Conservation (phyloP, 2,329 filamentous ascomycete species). For the Fusarium duplospermum region DNA sequence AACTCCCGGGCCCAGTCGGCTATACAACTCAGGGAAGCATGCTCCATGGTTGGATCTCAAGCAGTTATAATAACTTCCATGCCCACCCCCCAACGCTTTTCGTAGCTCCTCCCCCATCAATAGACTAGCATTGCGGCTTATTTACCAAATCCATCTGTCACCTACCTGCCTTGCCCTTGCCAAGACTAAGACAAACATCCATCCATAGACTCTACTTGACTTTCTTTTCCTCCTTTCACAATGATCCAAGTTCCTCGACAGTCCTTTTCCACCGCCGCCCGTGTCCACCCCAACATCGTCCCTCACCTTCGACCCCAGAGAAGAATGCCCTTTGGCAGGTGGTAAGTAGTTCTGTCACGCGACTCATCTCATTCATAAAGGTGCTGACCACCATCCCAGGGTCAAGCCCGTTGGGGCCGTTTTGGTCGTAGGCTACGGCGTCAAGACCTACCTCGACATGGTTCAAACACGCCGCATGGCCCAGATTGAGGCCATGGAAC, state of each 20-base stretch:
- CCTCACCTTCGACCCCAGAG: conserved; percentile 42
- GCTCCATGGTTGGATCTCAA: not conserved
- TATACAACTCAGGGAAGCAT: not conserved
- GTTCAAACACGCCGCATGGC: conserved; percentile 43
- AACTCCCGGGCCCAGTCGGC: conserved; percentile 11
- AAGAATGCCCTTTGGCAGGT: conserved; percentile 40
- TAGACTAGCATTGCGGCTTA: conserved; percentile 35
- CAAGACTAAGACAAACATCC: conserved; percentile 19
- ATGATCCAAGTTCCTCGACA: conserved; percentile 43
- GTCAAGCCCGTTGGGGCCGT: conserved; percentile 48
- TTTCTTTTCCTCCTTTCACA: conserved; percentile 26
- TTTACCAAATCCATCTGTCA: conserved; percentile 27
- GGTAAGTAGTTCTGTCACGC: conserved; percentile 30
- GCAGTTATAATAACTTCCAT: conserved; percentile 30
- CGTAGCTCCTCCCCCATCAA: conserved; percentile 24
- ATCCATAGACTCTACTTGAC: conserved; percentile 9
- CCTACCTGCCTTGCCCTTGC: conserved; percentile 21
- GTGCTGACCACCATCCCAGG: conserved; percentile 40
- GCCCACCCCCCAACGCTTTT: conserved; percentile 27
- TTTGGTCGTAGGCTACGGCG: conserved; percentile 50
- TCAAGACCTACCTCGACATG: conserved; percentile 49
- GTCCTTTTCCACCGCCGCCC: conserved; percentile 44
- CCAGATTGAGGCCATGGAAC: conserved; percentile 48
- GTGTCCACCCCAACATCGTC: conserved; percentile 45
- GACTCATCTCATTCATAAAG: conserved; percentile 1